Conservation (phyloP, 345 rosid species). For the Geranium rotundifolium region DNA sequence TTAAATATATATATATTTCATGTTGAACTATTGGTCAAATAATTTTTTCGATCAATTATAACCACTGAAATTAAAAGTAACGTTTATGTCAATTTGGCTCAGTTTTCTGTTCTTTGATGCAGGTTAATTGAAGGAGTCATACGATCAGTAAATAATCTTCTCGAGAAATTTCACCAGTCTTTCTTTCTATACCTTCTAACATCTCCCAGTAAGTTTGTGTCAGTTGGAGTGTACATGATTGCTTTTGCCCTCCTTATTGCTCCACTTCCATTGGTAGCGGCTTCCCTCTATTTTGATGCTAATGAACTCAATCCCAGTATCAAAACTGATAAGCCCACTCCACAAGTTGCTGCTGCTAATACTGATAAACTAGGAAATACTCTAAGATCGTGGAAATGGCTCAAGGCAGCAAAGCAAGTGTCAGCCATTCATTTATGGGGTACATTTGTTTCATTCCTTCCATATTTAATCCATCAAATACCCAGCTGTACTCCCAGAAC, state of each 20-base stretch:
- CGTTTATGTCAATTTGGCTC: not conserved
- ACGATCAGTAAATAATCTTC: constrained; percentile 86
- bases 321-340: constrained; percentile 14
- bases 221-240: constrained; percentile 94
- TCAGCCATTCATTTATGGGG: constrained; percentile 65
- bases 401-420: constrained; percentile 58
- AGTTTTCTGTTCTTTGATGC: constrained; percentile 20
- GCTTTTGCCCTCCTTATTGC: constrained; percentile 84
- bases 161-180: constrained; percentile 96
- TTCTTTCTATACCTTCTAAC: constrained; percentile 80
- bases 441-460: constrained; percentile 51
- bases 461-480: constrained; percentile 49
- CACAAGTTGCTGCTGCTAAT: constrained; percentile 1
- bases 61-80: no score
- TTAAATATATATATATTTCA: no score
- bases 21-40: no score
- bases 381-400: constrained; percentile 70
- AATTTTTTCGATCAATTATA: no score
- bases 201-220: constrained; percentile 76
- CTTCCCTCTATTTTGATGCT: constrained; percentile 62
- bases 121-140: constrained; percentile 91
- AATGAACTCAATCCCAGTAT: constrained; percentile 21
- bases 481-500: constrained; percentile 41
- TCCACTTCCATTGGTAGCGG: constrained; percentile 81
- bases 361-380: constrained; percentile 14